Percentiles rank a stretch among this genome's conserved stretches.
Conservation (phyloP, 208 protist species). For the Entamoeba dispar region DNA sequence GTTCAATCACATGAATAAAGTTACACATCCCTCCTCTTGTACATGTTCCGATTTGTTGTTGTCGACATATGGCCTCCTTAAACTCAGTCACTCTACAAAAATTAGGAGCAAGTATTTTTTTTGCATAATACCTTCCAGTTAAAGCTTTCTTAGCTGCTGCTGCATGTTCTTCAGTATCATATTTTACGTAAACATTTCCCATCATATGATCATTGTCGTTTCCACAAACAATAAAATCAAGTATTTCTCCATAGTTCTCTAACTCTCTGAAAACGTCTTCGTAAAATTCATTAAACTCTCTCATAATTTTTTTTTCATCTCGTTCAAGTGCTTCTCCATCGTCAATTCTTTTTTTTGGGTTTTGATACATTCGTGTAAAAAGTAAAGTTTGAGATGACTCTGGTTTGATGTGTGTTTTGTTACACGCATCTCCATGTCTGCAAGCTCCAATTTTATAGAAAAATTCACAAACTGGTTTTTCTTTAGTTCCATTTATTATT, state of each 20-base stretch:
- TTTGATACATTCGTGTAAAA: constrained; percentile 76
- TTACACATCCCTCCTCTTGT: constrained; percentile 74
- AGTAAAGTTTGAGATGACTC: constrained; percentile 67
- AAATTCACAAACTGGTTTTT: constrained; percentile 60
- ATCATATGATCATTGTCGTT: constrained; percentile 81
- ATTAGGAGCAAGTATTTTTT: constrained; percentile 49
- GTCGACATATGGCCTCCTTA: constrained; percentile 74
- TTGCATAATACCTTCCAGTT: constrained; percentile 39
- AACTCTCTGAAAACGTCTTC: constrained; percentile 67
- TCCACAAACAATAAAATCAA: constrained; percentile 60
- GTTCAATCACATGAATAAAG: constrained; percentile 60
- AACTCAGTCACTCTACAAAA: constrained; percentile 86
- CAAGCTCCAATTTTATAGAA: constrained; percentile 92
- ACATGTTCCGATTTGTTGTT: constrained; percentile 70
- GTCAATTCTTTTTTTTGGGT: constrained; percentile 36
- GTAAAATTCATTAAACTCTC: constrained; percentile 83
- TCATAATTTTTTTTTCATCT: constrained; percentile 47
- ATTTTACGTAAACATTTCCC: constrained; percentile 85
- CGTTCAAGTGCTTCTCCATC: background rate
- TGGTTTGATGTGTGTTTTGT: constrained; percentile 67
- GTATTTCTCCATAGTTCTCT: constrained; percentile 60
- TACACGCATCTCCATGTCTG: constrained; percentile 78
- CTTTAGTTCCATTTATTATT: constrained; percentile 1
- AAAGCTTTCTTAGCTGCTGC: constrained; percentile 51
- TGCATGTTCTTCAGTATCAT: constrained; percentile 51